These are phyloP conservation scores for Ricinus communis DNA, from an alignment of 345 rosid species.

Conservation along the genomic window DNA sequence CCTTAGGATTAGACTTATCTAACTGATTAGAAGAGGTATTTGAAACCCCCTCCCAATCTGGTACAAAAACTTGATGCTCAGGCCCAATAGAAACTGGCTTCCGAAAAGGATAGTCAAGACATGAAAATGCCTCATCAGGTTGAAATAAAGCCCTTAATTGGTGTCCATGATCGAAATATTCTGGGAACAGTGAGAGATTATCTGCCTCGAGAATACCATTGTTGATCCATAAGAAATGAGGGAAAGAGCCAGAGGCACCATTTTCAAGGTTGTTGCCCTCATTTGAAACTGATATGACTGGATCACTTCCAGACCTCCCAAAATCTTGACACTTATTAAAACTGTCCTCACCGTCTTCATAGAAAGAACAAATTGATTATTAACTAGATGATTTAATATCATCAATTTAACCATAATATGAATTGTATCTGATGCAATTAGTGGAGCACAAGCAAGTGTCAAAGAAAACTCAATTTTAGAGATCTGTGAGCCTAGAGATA, in stretches of 20 bases:
- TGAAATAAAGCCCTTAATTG: conserved; percentile 28
- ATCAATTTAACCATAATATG: neutral
- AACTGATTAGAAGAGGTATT: conserved; percentile 14
- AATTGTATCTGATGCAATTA: neutral
- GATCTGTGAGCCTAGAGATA: neutral
- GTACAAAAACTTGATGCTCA: conserved; percentile 57
- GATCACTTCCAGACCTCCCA: conserved; percentile 21
- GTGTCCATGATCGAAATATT: conserved; percentile 37
- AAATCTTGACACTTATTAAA: conserved; percentile 22
- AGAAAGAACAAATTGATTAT: conserved; percentile 21
- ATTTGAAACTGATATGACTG: conserved; percentile 8
- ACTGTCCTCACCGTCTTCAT: conserved; percentile 27
- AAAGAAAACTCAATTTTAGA: neutral
- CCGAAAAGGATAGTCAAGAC: conserved; percentile 39
- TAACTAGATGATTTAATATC: neutral
- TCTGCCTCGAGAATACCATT: conserved; percentile 38
- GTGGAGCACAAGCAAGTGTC: neutral
- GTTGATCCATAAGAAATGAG: conserved; percentile 33
- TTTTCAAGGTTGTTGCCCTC: conserved; percentile 16
- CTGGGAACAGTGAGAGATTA: conserved; percentile 40
- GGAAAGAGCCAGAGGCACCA: conserved; percentile 23
- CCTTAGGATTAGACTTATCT: conserved; percentile 10
- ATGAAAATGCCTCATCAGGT: conserved; percentile 38
- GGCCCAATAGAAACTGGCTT: conserved; percentile 56
- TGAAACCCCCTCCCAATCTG: conserved; percentile 39